Percentiles rank a stretch among this genome's conserved stretches.
phyloP scores from a whole-genome alignment of 306 rosid genomes.

The Dalbergia cochinchinensis region DNA sequence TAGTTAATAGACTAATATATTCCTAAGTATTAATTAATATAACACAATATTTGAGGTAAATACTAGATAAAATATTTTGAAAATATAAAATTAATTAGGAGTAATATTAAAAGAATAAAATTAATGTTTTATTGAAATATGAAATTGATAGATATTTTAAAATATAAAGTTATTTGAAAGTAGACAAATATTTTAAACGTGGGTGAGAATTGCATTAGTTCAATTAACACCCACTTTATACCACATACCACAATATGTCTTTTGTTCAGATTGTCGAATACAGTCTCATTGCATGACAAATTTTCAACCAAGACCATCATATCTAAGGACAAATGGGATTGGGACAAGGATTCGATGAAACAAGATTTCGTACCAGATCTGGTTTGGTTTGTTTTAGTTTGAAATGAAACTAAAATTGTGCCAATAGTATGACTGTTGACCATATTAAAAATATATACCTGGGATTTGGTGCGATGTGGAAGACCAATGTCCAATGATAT shows the following conservation, averaged over 20 bases:
- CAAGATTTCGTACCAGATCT: background rate
- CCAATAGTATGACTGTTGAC: constrained; percentile 4
- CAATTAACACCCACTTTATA: constrained; percentile 10
- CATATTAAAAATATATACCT: background rate
- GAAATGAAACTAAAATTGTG: constrained; percentile 15
- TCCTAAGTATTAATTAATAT: no score
- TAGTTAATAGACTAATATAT: no score
- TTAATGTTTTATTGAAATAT: no score
- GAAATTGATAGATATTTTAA: no score
- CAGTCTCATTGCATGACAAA: background rate
- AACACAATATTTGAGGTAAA: no score
- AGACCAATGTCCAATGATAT: constrained; percentile 25
- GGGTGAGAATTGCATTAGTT: no score
- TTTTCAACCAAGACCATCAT: background rate
- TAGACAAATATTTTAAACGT: no score
- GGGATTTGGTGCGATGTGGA: constrained; percentile 2
- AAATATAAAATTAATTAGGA: no score
- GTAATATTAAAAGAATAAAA: no score
- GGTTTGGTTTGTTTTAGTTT: constrained; percentile 1
- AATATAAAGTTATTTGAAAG: no score
- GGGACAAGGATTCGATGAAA: background rate
- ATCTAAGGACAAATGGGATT: background rate
- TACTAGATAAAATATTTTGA: no score
- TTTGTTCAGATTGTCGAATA: background rate
- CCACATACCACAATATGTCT: background rate